Evolutionary conservation across 1,284 basidiomycete genomes (phyloP), one percentile per base, ranked within the genome.

Genomic region (Cryptococcus neoformans): DNA sequence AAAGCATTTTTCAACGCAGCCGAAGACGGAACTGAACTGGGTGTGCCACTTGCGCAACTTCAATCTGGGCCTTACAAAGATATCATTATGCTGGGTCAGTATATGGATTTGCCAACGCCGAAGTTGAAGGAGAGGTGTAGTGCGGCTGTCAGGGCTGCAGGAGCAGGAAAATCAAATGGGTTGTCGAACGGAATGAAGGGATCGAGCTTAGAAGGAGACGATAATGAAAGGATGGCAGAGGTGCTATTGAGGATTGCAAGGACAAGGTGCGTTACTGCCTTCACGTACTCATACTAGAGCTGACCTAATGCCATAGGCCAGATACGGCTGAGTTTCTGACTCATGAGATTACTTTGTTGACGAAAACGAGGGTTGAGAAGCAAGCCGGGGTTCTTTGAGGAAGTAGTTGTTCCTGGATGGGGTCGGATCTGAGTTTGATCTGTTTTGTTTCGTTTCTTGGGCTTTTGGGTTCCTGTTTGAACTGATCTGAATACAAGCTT

Each of bases 1-100:
- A 77, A 76, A 56, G 53, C 62, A 0, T 78, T 77, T 63, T 77
- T 76, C 66, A 77, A 77, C 58, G 75, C 77, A 8, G 57, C 59
- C 4, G 76, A 77, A 44, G 60, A 63, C 17, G 70, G 70, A 3
- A 53, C 64, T 2, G 75, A 76, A 59, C 69, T 75, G 55, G 76
- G 75, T 11, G 68, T 78, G 3, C 74, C 75, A 1, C 28, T 71
- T n/a, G 14, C 51, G 14, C 46, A 54, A 39, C 66, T 78, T 14
- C 70, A 76, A 49, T 49, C 56, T 1, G 71, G 71, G 4, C 56
- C 57, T 1, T 78, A 77, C 63, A 66, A 68, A 36, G 75, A 77
- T 53, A 62, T 78, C 36, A 60, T 78, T 53, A 68, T 76, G 59
- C 55, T 77, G 4, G 76, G 73, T 3, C 75, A 78, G 57, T 75